Percentiles rank a stretch among this genome's conserved stretches.
Evolutionary conservation across 441 rosid species (phyloP).

Genomic region (Adansonia rubrostipa): DNA sequence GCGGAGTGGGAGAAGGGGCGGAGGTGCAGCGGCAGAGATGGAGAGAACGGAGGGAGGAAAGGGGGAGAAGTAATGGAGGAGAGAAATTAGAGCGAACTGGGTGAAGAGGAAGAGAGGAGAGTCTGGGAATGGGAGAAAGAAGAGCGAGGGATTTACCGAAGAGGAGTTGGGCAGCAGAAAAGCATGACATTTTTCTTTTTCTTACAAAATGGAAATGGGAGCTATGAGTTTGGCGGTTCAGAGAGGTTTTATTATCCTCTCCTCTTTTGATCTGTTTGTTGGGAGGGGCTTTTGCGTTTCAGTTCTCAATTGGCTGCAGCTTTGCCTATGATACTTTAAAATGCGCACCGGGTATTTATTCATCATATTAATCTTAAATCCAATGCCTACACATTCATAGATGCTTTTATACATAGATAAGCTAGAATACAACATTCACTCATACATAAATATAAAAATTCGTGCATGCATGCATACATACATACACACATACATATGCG

Average conservation of each 20-base stretch:
- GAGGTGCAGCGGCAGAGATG: slow-evolving; percentile 28
- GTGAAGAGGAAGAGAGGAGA: slow-evolving; percentile 25
- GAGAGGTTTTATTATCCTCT: no score
- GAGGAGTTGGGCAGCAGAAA: slow-evolving; percentile 2
- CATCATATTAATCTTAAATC: no score
- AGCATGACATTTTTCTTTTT: slow-evolving; percentile 15
- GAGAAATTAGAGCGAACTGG: slow-evolving; percentile 19
- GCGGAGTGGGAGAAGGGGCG: slow-evolving; percentile 29
- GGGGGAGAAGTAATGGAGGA: slow-evolving; percentile 21
- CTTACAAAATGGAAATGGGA: not conserved
- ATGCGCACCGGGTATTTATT: no score
- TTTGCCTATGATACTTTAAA: no score
- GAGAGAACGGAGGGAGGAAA: slow-evolving; percentile 29
- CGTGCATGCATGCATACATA: not conserved
- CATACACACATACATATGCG: not conserved
- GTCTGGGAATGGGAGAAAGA: slow-evolving; percentile 18
- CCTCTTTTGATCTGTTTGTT: no score
- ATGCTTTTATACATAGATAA: no score
- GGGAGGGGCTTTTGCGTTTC: no score
- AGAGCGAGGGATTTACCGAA: slow-evolving; percentile 38
- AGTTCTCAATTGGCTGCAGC: no score
- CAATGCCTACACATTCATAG: no score
- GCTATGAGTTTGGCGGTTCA: no score
- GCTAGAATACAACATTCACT: no score
- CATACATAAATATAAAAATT: not conserved